Evolutionary conservation across 768 basidiomycete genomes (phyloP), one percentile per base, ranked within the genome.

Genomic region (Pseudohyphozyma bogoriensis): DNA sequence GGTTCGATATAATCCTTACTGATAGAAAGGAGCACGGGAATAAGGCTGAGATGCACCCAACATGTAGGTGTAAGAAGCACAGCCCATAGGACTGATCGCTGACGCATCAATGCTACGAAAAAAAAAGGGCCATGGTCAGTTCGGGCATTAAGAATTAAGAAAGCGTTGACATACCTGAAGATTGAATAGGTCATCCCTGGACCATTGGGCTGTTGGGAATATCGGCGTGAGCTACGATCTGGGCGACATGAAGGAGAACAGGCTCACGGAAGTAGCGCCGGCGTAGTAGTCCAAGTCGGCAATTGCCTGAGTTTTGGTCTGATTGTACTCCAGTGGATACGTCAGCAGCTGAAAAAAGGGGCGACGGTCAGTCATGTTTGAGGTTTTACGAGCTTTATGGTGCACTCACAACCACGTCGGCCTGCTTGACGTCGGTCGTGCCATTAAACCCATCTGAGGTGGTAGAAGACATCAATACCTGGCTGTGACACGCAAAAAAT

Each of bases 211-310:
- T 42, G 40, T 42, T 6, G n/a, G 18, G 10, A 42, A 7, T 20
- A 20, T 39, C n/a, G n/a, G 18, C 11, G 37, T 37, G 11, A 18
- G 11, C 37, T 37, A 37, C 37, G 10, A 37, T 10, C 37, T 37
- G 37, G 18, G 10, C 37, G 11, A 11, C 37, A 39, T 10, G 37
- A 10, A 20, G 37, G 11, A 20, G 20, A 11, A 11, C 11, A 39
- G 20, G n/a, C 40, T 9, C 18, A 42, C 47, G 24, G 29, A 31
- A 1, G 52, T 66, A 0, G 46, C 51, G 3, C 42, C 28, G 1
- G 51, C 42, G 65, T 66, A 66, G 20, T 32, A 66, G 59, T 66
- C 65, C 31, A 66, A 56, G 44, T 57, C 31, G 28, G 33, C 20
- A 18, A 62, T 45, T 0, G 42, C 50, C n/a, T 31, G 37, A 0